A percentile compares a stretch with the other conserved stretches of the same genome.
Evolutionary conservation across 2,329 filamentous ascomycete genomes (phyloP).

Genomic region (Rutstroemia sp.): DNA sequence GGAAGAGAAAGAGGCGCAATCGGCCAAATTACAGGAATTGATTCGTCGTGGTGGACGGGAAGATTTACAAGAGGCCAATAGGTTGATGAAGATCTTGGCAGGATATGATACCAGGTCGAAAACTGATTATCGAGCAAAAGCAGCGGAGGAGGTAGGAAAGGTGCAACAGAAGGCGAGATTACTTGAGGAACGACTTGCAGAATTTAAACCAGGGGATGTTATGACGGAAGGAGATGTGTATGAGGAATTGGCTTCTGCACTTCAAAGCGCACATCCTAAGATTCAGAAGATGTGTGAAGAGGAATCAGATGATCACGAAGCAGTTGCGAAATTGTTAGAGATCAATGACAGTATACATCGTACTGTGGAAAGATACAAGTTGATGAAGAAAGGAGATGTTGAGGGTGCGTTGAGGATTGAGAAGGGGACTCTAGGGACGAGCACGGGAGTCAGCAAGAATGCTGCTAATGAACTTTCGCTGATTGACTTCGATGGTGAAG

Average conservation of each 20-base stretch:
- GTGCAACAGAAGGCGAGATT: constrained; percentile 93
- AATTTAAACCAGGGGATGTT: constrained; percentile 72
- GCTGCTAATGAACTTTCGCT: constrained; percentile 75
- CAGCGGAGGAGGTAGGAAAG: constrained; percentile 87
- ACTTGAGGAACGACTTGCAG: constrained; percentile 85
- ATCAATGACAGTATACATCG: constrained; percentile 99
- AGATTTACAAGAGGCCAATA: constrained; percentile 93
- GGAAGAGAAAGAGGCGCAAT: constrained; percentile 89
- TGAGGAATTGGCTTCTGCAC: constrained; percentile 78
- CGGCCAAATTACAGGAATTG: constrained; percentile 94
- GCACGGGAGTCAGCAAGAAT: constrained; percentile 56
- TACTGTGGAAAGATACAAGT: constrained; percentile 89
- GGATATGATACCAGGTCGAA: constrained; percentile 93
- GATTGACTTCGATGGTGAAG: constrained; percentile 76
- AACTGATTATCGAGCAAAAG: constrained; percentile 96
- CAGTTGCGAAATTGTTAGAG: constrained; percentile 88
- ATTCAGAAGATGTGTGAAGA: constrained; percentile 99
- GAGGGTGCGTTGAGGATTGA: constrained; percentile 78
- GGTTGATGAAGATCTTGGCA: constrained; percentile 98
- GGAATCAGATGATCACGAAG: constrained; percentile 93
- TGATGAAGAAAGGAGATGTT: constrained; percentile 91
- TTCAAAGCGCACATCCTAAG: constrained; percentile 93
- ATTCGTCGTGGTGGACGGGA: constrained; percentile 87
- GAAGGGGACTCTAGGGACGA: constrained; percentile 67
- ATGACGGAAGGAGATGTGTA: constrained; percentile 63